These are phyloP conservation scores for Cladorrhinum samala DNA, from an alignment of 495 filamentous ascomycete genomes.

Conservation along the genomic window DNA sequence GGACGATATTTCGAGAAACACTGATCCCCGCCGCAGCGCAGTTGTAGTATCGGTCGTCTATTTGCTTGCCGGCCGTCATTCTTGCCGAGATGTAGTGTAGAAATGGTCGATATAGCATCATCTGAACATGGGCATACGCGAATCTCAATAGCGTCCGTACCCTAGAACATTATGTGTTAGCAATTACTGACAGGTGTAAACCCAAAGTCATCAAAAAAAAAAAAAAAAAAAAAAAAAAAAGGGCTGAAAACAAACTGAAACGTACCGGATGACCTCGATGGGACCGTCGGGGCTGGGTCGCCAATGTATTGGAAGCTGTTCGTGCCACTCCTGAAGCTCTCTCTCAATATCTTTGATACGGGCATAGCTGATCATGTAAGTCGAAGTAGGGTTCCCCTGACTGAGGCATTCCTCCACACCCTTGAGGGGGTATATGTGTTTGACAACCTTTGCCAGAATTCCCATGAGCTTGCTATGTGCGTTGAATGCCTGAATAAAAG, in stretches of 20 bases:
- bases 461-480: constrained; percentile 73
- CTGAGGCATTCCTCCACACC: constrained; percentile 53
- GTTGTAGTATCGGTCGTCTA: constrained; percentile 81
- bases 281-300: constrained; percentile 70
- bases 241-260: too few relatives aligned
- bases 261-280: constrained; percentile 67
- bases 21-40: constrained; percentile 90
- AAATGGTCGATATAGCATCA: constrained; percentile 93
- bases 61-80: constrained; percentile 53
- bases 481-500: constrained; percentile 74
- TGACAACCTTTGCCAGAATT: constrained; percentile 78
- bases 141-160: constrained; percentile 83
- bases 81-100: constrained; percentile 84
- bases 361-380: constrained; percentile 81
- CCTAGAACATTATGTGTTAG: constrained; percentile 47
- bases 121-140: constrained; percentile 83
- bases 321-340: constrained; percentile 80
- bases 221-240: too few relatives aligned
- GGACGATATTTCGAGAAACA: constrained; percentile 89
- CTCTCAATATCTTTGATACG: constrained; percentile 85
- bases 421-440: constrained; percentile 86
- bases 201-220: too few relatives aligned
- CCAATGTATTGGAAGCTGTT: constrained; percentile 66
- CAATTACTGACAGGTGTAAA: too few relatives aligned
- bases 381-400: constrained; percentile 30